A percentile compares a stretch with the other conserved stretches of the same genome.
Conservation (phyloP, 1,284 basidiomycete species). For the Boletus sp. region DNA sequence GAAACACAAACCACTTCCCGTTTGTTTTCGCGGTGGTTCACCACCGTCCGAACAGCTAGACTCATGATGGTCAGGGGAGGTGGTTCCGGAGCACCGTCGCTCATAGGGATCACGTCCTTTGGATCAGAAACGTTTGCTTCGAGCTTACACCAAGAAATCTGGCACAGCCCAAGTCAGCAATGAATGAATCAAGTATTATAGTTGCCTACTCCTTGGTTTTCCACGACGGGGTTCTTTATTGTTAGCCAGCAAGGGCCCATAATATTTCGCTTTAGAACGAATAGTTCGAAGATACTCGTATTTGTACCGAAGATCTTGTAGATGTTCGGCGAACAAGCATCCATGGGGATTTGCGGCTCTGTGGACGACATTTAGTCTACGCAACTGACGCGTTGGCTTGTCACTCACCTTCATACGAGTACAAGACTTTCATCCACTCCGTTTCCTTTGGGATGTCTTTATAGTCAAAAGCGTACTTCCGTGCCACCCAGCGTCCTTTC, state of each 20-base stretch:
- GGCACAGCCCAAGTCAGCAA: conserved; percentile 4
- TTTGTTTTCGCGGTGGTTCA: conserved; percentile 93
- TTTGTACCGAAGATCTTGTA: conserved; percentile 89
- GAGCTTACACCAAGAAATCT: conserved; percentile 95
- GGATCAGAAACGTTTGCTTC: conserved; percentile 86
- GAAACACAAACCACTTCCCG: conserved; percentile 89
- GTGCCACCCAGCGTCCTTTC: conserved; percentile 79
- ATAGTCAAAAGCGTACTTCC: conserved; percentile 93
- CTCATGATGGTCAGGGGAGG: conserved; percentile 93
- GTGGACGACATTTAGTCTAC: background rate
- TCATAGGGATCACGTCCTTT: conserved; percentile 83
- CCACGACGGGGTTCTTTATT: conserved; percentile 70
- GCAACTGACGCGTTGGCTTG: background rate
- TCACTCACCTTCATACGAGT: conserved; percentile 71
- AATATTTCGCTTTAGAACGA: conserved; percentile 95
- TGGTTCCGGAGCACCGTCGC: conserved; percentile 75
- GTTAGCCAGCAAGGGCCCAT: conserved; percentile 99
- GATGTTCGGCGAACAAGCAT: conserved; percentile 80
- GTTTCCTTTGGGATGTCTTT: conserved; percentile 74
- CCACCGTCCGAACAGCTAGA: conserved; percentile 84
- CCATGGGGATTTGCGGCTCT: conserved; percentile 65
- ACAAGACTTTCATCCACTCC: conserved; percentile 91
- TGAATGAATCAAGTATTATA: background rate
- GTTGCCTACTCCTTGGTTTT: conserved; percentile 68
- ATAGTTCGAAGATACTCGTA: conserved; percentile 88